These are phyloP conservation scores for Epichloe baconii DNA, from an alignment of 2,329 filamentous ascomycete genomes.

Conservation along the genomic window DNA sequence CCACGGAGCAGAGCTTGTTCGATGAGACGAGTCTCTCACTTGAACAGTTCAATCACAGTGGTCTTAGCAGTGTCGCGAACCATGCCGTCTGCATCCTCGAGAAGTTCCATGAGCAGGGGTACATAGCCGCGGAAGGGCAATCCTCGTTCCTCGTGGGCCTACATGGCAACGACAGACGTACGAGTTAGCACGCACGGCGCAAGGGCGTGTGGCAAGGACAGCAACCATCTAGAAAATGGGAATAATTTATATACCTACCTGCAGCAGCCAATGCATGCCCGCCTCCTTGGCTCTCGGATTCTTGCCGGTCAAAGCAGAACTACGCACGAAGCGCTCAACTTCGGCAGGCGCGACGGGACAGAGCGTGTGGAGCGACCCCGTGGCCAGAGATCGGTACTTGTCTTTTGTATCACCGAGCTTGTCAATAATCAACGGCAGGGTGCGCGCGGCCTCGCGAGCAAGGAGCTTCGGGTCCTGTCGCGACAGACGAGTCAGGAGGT, in stretches of 20 bases:
- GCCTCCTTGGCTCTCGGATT: constrained; percentile 76
- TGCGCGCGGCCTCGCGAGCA: constrained; percentile 54
- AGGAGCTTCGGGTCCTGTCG: constrained; percentile 71
- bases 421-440: constrained; percentile 66
- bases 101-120: constrained; percentile 65
- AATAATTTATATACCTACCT: constrained; percentile 33
- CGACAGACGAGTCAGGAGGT: constrained; percentile 73
- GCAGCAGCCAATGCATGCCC: constrained; percentile 72
- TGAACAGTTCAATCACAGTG: constrained; percentile 77
- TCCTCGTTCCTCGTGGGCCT: constrained; percentile 72
- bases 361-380: constrained; percentile 64
- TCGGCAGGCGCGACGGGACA: constrained; percentile 57
- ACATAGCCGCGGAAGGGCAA: constrained; percentile 77
- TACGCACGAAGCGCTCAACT: constrained; percentile 69
- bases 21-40: constrained; percentile 29
- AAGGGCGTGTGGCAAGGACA: not conserved
- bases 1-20: too few species aligned
- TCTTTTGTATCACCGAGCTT: constrained; percentile 83
- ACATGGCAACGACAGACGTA: not conserved
- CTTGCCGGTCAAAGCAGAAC: constrained; percentile 64
- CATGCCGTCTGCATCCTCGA: constrained; percentile 81
- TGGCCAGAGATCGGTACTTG: constrained; percentile 62
- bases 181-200: constrained; percentile 9
- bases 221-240: not conserved
- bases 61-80: constrained; percentile 76